Evolutionary conservation across 768 basidiomycete genomes (phyloP), one percentile per base, ranked within the genome.

Genomic region (Ephemerocybe angulata): DNA sequence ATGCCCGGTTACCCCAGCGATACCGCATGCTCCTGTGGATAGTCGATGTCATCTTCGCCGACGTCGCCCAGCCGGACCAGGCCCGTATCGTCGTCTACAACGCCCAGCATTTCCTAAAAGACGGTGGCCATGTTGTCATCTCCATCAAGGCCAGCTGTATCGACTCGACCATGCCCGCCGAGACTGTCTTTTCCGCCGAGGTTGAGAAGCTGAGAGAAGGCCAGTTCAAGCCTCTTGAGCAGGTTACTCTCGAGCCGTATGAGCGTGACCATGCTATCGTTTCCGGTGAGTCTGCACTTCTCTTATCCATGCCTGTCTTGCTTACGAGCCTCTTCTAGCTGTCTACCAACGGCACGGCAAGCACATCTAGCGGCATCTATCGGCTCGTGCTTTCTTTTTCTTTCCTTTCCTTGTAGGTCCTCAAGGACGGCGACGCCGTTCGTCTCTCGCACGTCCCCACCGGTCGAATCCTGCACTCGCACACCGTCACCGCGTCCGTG

Each of bases 101-200:
- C 33, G 33, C 8, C 8, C 33, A 8, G 8, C 33, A 17, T 35
- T 35, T 35, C 33, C 8, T 35, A 35, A 8, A 35, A 50, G 70
- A 96, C 67, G 87, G 87, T 24, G 97, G 97, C 2, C 92, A 97
- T 64, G 78, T 83, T 63, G 86, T 99, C 63, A 93, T 99, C 60
- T 98, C 96, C 52, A 97, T 99, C 82, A 99, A 99, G 78, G 97
- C 97, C 28, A 93, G 90, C 64, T 99, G 97, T 78, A 89, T 99
- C 70, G 97, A 99, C 72, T 98, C 93, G 40, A 98, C 95, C n/a
- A 82, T 82, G 3, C 84, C 92, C 2, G 85, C 97, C 10, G 91
- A 93, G 59, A 86, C 85, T 24, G 87, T 98, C 44, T 99, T 98
- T 63, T 88, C 92, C 1, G 73, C 79, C 33, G 93, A 98, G 72